A percentile compares a stretch with the other conserved stretches of the same genome.
Conservation (phyloP, 441 rosid genomes). For the Erodium chrysanthum region DNA sequence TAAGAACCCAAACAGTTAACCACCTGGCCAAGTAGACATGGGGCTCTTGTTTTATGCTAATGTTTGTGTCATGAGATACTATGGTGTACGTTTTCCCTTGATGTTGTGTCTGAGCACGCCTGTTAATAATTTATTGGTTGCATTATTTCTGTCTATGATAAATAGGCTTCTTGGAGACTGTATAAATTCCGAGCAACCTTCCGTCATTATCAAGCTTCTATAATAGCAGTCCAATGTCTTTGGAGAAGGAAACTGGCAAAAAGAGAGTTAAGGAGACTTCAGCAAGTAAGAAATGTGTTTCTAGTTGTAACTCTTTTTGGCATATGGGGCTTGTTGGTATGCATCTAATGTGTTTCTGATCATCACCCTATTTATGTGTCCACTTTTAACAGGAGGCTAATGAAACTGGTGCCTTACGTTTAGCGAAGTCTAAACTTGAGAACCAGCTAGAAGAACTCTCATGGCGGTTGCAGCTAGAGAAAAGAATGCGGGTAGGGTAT, state of each 20-base stretch:
- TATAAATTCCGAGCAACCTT: constrained; percentile 58
- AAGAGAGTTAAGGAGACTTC: constrained; percentile 70
- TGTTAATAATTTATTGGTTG: background rate
- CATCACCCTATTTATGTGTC: constrained; percentile 10
- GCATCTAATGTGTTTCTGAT: constrained; percentile 8
- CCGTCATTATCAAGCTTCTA: constrained; percentile 44
- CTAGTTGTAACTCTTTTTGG: constrained; percentile 1
- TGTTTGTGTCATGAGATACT: background rate
- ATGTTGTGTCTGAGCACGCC: background rate
- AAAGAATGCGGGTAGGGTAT: constrained; percentile 67
- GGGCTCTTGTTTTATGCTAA: background rate
- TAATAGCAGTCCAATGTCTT: constrained; percentile 72
- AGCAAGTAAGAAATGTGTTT: constrained; percentile 37
- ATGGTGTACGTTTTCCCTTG: background rate
- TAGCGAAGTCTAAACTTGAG: constrained; percentile 93
- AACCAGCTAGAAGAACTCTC: constrained; percentile 87
- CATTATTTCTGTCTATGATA: constrained; percentile 3
- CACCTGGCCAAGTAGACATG: background rate
- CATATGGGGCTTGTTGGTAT: background rate
- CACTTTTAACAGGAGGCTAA: constrained; percentile 60
- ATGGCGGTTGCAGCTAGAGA: constrained; percentile 85
- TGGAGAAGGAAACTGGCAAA: constrained; percentile 90
- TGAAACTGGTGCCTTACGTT: constrained; percentile 85
- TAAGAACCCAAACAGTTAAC: background rate
- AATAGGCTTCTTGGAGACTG: constrained; percentile 74